Conservation (phyloP, 345 rosid genomes). For the Cardamine chenopodiifolia region DNA sequence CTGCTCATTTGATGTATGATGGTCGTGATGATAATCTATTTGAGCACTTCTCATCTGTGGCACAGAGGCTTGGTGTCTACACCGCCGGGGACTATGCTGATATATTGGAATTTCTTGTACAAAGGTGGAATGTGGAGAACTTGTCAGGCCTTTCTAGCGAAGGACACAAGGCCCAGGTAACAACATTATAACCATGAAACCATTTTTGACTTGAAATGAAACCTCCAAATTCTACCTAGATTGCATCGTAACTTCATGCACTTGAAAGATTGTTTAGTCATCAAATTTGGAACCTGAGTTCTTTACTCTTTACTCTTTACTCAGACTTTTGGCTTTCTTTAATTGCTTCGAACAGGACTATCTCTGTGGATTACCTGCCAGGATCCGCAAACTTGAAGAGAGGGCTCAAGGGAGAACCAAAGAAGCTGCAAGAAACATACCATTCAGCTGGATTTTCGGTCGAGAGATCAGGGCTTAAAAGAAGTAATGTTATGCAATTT, state of each 20-base stretch:
- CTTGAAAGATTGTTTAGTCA: background rate
- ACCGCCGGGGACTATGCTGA: slow-evolving; percentile 61
- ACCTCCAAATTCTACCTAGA: background rate
- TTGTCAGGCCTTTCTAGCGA: slow-evolving; percentile 50
- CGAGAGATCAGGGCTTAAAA: slow-evolving; percentile 42
- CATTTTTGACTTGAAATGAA: background rate
- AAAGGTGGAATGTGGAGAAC: slow-evolving; percentile 52
- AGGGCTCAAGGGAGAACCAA: slow-evolving; percentile 50
- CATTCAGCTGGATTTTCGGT: slow-evolving; percentile 60
- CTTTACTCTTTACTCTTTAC: background rate
- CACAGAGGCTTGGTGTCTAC: slow-evolving; percentile 60
- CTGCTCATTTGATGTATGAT: slow-evolving; percentile 61
- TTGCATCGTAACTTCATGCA: slow-evolving; percentile 9
- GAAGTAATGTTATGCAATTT: slow-evolving; percentile 1
- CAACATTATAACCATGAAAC: slow-evolving; percentile 22
- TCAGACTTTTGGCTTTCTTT: background rate
- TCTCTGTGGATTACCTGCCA: slow-evolving; percentile 48
- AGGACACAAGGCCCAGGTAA: slow-evolving; percentile 51
- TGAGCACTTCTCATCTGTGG: slow-evolving; percentile 55
- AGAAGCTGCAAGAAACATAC: slow-evolving; percentile 43
- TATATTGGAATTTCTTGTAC: slow-evolving; percentile 53
- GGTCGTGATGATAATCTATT: slow-evolving; percentile 53
- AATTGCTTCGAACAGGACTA: slow-evolving; percentile 40
- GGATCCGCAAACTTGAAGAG: slow-evolving; percentile 57
- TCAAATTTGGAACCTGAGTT: background rate